These are phyloP conservation scores for Glebionis coronaria DNA, from an alignment of 129 eudicot genomes.

Conservation along the genomic window DNA sequence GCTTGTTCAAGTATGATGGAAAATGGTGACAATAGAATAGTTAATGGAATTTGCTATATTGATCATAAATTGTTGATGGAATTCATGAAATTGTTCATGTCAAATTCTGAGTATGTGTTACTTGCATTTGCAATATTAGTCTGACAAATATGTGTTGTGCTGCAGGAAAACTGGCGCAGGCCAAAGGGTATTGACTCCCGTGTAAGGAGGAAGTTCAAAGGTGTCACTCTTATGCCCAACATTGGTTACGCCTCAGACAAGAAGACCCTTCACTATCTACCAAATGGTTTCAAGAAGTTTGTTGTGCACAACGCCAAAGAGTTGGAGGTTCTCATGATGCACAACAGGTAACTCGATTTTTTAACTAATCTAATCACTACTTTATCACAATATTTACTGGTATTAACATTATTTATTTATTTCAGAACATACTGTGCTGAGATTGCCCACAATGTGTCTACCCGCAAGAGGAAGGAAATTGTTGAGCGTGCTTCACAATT, in stretches of 20 bases:
- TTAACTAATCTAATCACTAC: not conserved
- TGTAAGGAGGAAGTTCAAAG: slow-evolving; percentile 78
- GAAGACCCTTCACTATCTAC: slow-evolving; percentile 77
- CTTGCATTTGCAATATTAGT: too few relatives aligned
- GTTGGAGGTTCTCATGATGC: slow-evolving; percentile 88
- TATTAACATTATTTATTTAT: not conserved
- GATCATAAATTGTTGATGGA: too few relatives aligned
- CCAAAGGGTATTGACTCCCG: slow-evolving; percentile 88
- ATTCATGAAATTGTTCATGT: too few relatives aligned
- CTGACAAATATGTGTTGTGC: not conserved
- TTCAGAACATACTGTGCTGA: slow-evolving; percentile 82
- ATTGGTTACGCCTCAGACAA: slow-evolving; percentile 78
- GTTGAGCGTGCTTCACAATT: slow-evolving; percentile 95
- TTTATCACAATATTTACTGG: not conserved
- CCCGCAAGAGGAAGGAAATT: slow-evolving; percentile 74
- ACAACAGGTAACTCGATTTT: slow-evolving; percentile 50
- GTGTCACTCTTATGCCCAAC: slow-evolving; percentile 69
- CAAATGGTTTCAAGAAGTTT: slow-evolving; percentile 79
- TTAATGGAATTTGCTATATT: too few relatives aligned
- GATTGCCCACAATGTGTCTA: slow-evolving; percentile 72
- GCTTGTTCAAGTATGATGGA: too few relatives aligned
- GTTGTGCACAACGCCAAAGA: slow-evolving; percentile 77
- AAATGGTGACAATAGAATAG: too few relatives aligned
- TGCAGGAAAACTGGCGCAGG: slow-evolving; percentile 72
- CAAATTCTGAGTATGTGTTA: too few relatives aligned